A percentile compares a stretch with the other conserved stretches of the same genome.
Conservation (phyloP, 1,139 yeast species). For the Saccharomycopsis crataegensis region DNA sequence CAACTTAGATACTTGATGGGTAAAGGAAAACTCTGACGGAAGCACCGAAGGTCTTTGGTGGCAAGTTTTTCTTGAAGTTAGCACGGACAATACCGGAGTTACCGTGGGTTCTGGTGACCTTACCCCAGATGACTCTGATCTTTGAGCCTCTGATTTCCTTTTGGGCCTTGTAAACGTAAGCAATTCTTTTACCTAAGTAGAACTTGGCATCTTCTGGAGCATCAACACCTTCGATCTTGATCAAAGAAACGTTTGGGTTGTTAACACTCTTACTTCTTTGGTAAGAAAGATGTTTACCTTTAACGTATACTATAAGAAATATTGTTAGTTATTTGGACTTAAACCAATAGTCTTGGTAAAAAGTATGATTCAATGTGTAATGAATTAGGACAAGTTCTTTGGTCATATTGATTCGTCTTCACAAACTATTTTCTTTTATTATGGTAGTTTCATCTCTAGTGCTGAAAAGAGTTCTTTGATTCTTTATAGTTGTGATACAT, state of each 20-base stretch:
- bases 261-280: slow-evolving; percentile 98
- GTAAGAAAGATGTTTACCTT: slow-evolving; percentile 99
- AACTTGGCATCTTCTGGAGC: slow-evolving; percentile 92
- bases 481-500: too few species aligned
- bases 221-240: slow-evolving; percentile 94
- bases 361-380: too few species aligned
- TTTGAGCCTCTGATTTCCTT: slow-evolving; percentile 98
- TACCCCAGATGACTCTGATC: slow-evolving; percentile 99
- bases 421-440: too few species aligned
- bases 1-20: slow-evolving; percentile 95
- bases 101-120: slow-evolving; percentile 97
- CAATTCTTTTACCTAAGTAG: slow-evolving; percentile 99
- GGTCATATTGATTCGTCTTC: too few species aligned
- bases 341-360: background rate
- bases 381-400: too few species aligned
- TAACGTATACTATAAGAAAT: slow-evolving; percentile 78
- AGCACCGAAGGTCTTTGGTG: slow-evolving; percentile 99
- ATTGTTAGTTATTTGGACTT: slow-evolving; percentile 35
- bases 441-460: too few species aligned
- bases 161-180: slow-evolving; percentile 98
- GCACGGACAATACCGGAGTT: slow-evolving; percentile 98
- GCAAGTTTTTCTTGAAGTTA: slow-evolving; percentile 97
- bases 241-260: slow-evolving; percentile 97
- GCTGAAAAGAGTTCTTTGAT: too few species aligned
- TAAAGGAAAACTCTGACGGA: slow-evolving; percentile 99